Evolutionary conservation across 768 basidiomycete species (phyloP).

Genomic region (Agaricus blazei): DNA sequence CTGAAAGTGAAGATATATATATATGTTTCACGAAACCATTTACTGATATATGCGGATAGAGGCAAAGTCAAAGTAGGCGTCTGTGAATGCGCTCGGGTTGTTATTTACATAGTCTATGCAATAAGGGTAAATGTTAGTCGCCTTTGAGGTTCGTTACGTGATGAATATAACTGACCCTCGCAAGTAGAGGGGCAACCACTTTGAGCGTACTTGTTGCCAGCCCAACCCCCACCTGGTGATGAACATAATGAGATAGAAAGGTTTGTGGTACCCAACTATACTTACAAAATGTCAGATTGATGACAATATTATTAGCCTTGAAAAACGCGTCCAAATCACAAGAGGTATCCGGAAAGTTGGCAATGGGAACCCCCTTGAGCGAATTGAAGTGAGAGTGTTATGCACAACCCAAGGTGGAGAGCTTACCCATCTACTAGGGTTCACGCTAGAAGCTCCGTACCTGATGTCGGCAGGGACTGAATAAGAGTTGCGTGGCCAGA

Average conservation of each 20-base stretch:
- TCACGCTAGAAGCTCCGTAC: slow-evolving; percentile 32
- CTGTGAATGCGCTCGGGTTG: slow-evolving; percentile 54
- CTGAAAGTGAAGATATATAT: no score
- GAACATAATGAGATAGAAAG: neutral
- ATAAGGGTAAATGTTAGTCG: neutral
- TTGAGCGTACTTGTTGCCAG: slow-evolving; percentile 39
- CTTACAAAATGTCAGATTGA: slow-evolving; percentile 46
- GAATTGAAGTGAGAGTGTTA: neutral
- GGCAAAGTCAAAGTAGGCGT: slow-evolving; percentile 67
- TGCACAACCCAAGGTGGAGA: neutral
- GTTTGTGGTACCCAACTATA: neutral
- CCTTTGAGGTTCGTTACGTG: neutral
- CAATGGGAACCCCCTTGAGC: slow-evolving; percentile 47
- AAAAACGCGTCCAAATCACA: slow-evolving; percentile 60
- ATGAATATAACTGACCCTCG: slow-evolving; percentile 29
- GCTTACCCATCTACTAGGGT: slow-evolving; percentile 53
- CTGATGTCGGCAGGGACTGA: slow-evolving; percentile 44
- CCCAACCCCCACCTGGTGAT: slow-evolving; percentile 48
- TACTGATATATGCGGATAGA: slow-evolving; percentile 37
- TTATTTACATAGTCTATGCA: slow-evolving; percentile 51
- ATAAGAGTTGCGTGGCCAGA: slow-evolving; percentile 55
- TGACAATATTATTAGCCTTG: slow-evolving; percentile 54
- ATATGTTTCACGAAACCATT: neutral
- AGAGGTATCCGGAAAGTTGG: slow-evolving; percentile 51
- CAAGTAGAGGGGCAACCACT: slow-evolving; percentile 58